A percentile compares a stretch with the other conserved stretches of the same genome.
Evolutionary conservation across 192 early-diverging fungal genomes (phyloP).

Genomic region (Coemansia sp.): DNA sequence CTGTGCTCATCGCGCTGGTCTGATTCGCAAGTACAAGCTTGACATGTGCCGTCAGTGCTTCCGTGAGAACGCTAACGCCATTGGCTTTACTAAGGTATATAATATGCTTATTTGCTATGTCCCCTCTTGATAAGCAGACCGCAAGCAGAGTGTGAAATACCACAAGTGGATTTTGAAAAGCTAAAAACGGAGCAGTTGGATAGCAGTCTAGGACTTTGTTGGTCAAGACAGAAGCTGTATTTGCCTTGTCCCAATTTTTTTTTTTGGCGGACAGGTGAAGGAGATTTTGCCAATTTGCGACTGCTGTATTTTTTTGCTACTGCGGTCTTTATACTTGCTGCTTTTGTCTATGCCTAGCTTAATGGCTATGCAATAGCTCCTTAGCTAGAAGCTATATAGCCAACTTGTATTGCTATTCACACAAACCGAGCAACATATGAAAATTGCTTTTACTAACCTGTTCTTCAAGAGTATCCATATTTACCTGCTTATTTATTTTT

Average conservation of each 20-base stretch:
- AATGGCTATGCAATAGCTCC: background rate
- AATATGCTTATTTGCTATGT: slow-evolving; percentile 2
- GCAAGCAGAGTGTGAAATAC: background rate
- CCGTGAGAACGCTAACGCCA: slow-evolving; percentile 97
- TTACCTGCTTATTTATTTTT: background rate
- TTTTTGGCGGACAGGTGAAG: background rate
- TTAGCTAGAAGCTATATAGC: background rate
- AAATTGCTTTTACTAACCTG: background rate
- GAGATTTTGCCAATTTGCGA: background rate
- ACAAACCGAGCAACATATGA: background rate
- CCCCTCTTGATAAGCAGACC: background rate
- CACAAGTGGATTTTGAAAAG: background rate
- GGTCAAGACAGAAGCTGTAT: background rate
- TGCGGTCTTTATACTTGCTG: background rate
- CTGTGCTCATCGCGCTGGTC: slow-evolving; percentile 98
- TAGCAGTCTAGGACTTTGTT: background rate
- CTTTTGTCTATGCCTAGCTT: background rate
- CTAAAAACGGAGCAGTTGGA: slow-evolving; percentile 4
- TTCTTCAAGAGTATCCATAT: background rate
- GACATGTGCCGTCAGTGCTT: slow-evolving; percentile 99
- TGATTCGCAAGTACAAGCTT: slow-evolving; percentile 99
- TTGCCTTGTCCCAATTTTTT: background rate
- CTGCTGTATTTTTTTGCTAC: background rate
- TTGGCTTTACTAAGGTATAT: slow-evolving; percentile 97
- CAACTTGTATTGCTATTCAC: background rate